Base-by-base conservation (phyloP, 2,329 filamentous ascomycete species). In the Blumeria hordei region DNA sequence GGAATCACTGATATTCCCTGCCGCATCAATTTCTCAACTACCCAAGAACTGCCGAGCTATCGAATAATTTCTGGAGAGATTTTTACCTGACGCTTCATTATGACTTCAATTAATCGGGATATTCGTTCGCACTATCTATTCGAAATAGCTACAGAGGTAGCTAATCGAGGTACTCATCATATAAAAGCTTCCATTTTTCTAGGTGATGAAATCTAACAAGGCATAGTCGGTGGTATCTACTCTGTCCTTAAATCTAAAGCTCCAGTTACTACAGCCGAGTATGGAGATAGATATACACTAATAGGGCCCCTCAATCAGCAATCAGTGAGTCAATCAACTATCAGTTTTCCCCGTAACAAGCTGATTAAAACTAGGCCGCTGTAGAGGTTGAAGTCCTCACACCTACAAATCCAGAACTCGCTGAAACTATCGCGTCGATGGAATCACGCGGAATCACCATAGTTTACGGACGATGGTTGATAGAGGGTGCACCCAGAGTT, bases 231-330 rank as follows among this genome's bases (percentile, higher is more conserved):
- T 66, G 92, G 92, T 64, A 98, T 98, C 71, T 98, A 98, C 74
- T 96, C 90, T 14, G 92, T 98, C 61, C 81, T 98, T 70, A 98
- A 98, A 71, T 98, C 92, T 58, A 98, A 98, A 70, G 90, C 92
- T 39, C 90, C 92, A 53, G 92, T 96, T 58, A 96, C 92, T 45
- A 95, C 90, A 0, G 88, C 88, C 58, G 92, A 98, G 70, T 98
- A 96, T 92, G 92, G 92, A 69, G 88, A 94, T 57, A 80, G 87
- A 61, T 98, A 98, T 70, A 94, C 87, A 33, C 77, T 96, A 60
- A 88, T 98, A 67, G 92, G 92, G 1, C 92, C 92, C 57, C 80
- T 94, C 67, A 95, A 96, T 71, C 82, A 84, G 67, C 77, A 83
- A 63, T 95, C 92, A 60, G 86, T 92, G 75, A 64, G 83, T 66